phyloP scores from a whole-genome alignment of 192 early-diverging fungal genomes.

The Gonapodya prolifera region DNA sequence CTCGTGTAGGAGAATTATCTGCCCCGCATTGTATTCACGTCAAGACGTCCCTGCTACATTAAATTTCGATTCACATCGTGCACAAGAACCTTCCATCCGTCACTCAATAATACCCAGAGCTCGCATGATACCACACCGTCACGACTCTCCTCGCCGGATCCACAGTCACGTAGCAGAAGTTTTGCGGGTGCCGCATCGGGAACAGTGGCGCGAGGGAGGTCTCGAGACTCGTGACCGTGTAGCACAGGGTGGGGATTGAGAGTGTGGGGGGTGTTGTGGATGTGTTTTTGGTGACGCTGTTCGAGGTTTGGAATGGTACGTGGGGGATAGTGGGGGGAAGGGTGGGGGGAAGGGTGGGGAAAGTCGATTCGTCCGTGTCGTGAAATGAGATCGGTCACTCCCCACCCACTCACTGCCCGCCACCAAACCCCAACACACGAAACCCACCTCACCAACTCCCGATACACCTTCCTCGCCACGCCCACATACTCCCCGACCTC shows the following conservation, averaged over 20 bases:
- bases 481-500: constrained; percentile 26
- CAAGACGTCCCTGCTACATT: too few species aligned
- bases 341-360: too few species aligned
- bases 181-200: constrained; percentile 40
- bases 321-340: too few species aligned
- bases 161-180: constrained; percentile 35
- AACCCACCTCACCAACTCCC: constrained; percentile 30
- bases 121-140: constrained; percentile 36
- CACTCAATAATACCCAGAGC: background rate
- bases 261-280: constrained; percentile 11
- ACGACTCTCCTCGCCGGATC: constrained; percentile 27
- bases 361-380: too few species aligned
- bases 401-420: too few species aligned
- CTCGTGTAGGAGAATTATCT: too few species aligned
- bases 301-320: too few species aligned
- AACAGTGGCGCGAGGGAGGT: constrained; percentile 33
- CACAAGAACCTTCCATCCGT: too few species aligned
- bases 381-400: too few species aligned
- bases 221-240: constrained; percentile 20
- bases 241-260: constrained; percentile 24
- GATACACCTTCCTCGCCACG: constrained; percentile 31
- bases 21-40: too few species aligned
- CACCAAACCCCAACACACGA: too few species aligned
- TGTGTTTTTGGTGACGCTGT: constrained; percentile 24
- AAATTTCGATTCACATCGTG: too few species aligned